These are phyloP conservation scores for Naganishia sp. DNA, from an alignment of 1,284 basidiomycete species.

Conservation along the genomic window DNA sequence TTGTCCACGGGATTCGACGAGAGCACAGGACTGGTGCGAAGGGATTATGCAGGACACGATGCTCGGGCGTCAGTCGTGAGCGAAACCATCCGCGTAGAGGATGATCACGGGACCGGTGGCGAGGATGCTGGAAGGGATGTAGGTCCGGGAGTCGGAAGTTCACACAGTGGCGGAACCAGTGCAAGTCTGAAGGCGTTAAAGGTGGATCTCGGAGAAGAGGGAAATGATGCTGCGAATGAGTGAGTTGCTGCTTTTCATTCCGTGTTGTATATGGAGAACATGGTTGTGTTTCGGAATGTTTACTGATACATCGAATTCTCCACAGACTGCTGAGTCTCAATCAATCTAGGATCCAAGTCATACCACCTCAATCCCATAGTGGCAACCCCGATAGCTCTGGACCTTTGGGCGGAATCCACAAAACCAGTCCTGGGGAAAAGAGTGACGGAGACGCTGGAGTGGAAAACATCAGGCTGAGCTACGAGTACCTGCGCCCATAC, in stretches of 20 bases:
- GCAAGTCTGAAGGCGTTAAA: slow-evolving; percentile 17
- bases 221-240: slow-evolving; percentile 26
- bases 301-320: not conserved
- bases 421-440: slow-evolving; percentile 18
- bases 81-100: too few relatives aligned
- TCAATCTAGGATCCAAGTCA: slow-evolving; percentile 24
- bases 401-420: slow-evolving; percentile 17
- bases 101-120: not conserved
- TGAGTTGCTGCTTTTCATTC: not conserved
- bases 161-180: slow-evolving; percentile 14
- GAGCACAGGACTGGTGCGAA: not conserved
- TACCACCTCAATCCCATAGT: slow-evolving; percentile 6
- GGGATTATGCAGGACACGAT: slow-evolving; percentile 4
- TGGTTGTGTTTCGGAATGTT: not conserved
- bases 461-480: slow-evolving; percentile 20
- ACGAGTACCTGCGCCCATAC: slow-evolving; percentile 29
- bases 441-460: slow-evolving; percentile 24
- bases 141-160: slow-evolving; percentile 19
- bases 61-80: not conserved
- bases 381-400: not conserved
- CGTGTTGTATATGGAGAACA: not conserved
- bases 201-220: slow-evolving; percentile 24
- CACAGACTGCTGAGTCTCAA: slow-evolving; percentile 22
- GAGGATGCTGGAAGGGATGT: slow-evolving; percentile 10
- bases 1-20: not conserved